Conservation (phyloP, 2,329 filamentous ascomycete species). For the Pestalotiopsis sp. region DNA sequence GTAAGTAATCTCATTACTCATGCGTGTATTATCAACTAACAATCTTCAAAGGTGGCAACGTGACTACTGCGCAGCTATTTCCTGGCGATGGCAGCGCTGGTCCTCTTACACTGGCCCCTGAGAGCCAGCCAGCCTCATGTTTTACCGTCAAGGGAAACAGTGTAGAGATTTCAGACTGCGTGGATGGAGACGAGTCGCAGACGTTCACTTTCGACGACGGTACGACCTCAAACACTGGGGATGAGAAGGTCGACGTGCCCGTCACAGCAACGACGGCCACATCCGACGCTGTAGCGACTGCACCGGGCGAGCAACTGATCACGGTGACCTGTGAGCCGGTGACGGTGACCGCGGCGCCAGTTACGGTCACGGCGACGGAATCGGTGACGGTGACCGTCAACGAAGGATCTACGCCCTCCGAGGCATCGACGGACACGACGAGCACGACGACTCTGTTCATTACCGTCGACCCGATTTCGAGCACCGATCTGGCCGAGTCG, state of each 20-base stretch:
- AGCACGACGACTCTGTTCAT: constrained; percentile 7
- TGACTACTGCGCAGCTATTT: constrained; percentile 57
- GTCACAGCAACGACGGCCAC: background rate
- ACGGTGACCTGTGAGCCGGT: constrained; percentile 2
- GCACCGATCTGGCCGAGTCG: background rate
- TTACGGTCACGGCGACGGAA: constrained; percentile 5
- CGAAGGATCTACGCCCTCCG: background rate
- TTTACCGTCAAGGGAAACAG: constrained; percentile 46
- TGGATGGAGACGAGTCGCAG: constrained; percentile 42
- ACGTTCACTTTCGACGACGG: constrained; percentile 38
- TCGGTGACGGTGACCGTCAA: constrained; percentile 6
- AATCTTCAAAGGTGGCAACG: constrained; percentile 40
- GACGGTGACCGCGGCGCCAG: constrained; percentile 8
- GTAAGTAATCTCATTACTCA: constrained; percentile 26
- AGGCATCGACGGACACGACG: background rate
- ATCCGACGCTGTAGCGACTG: background rate
- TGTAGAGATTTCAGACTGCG: constrained; percentile 48
- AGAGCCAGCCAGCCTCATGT: constrained; percentile 50
- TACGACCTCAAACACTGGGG: background rate
- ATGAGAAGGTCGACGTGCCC: background rate
- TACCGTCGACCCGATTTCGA: background rate
- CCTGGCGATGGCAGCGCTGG: constrained; percentile 44
- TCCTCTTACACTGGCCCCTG: constrained; percentile 46
- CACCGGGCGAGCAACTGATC: background rate
- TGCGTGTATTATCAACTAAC: constrained; percentile 11